A percentile compares a stretch with the other conserved stretches of the same genome.
Conservation (phyloP, 1,284 basidiomycete genomes). For the Chondrostereum purpureum region DNA sequence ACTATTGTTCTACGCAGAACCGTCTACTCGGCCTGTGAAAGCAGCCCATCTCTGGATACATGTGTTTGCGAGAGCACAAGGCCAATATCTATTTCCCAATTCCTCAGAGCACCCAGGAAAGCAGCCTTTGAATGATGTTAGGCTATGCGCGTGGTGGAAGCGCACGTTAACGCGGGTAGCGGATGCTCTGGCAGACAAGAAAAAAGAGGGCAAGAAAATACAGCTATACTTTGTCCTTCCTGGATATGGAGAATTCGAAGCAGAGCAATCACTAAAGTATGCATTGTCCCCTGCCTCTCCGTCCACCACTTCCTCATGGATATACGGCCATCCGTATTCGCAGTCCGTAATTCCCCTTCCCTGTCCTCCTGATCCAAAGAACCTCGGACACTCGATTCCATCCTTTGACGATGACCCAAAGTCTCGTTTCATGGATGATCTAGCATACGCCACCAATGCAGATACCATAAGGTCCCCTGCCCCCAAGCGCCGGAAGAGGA, state of each 20-base stretch:
- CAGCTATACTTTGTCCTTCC: constrained; percentile 68
- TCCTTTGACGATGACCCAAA: constrained; percentile 93
- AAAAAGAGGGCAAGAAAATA: constrained; percentile 21
- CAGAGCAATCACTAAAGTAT: constrained; percentile 50
- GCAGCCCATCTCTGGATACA: constrained; percentile 69
- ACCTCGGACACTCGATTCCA: constrained; percentile 75
- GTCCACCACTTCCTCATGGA: constrained; percentile 37
- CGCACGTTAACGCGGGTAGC: constrained; percentile 58
- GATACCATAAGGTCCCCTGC: constrained; percentile 56
- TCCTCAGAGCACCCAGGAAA: constrained; percentile 74
- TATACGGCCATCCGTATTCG: constrained; percentile 72
- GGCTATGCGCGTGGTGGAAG: constrained; percentile 93
- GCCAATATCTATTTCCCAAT: constrained; percentile 92
- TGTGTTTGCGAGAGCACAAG: constrained; percentile 87
- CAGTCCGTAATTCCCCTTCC: constrained; percentile 53
- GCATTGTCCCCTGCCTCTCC: constrained; percentile 19
- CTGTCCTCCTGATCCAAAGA: constrained; percentile 36
- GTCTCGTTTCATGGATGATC: constrained; percentile 83
- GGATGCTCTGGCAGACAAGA: constrained; percentile 25
- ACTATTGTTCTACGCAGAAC: constrained; percentile 62
- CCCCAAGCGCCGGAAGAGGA: constrained; percentile 43
- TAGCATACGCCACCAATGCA: constrained; percentile 63
- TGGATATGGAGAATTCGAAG: constrained; percentile 67
- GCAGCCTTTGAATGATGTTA: constrained; percentile 70
- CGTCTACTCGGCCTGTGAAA: constrained; percentile 54